Evolutionary conservation across 2,329 filamentous ascomycete genomes (phyloP), one percentile per base, ranked within the genome.

Genomic region (Aspergillus novoparasiticus): DNA sequence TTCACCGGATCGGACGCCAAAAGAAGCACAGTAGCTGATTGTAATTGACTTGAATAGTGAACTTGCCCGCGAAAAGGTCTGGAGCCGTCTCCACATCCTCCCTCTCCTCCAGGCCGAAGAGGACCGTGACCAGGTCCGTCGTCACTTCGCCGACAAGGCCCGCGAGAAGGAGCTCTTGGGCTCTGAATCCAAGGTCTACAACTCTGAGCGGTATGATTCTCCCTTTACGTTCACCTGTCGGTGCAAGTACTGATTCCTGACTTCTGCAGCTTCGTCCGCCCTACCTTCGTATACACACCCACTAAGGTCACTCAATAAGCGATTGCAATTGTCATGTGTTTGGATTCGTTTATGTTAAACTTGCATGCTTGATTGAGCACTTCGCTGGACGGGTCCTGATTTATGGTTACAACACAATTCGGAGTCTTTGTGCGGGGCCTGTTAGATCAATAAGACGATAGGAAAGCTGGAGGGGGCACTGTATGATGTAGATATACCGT

Each of bases 51-150:
- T 21, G 11, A 30, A 30, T 73, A 97, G 94, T 76, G 95, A 99
- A 81, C 89, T 97, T 70, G 92, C 89, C 67, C 92, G 95, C 73
- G 95, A 99, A 78, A 99, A 98, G 85, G 95, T 97, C 88, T 99
- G 95, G 95, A 88, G 92, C 66, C 90, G 95, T 76, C 96, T 99
- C 81, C 89, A 98, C 82, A 86, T 99, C 68, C 95, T 94, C 75
- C 95, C 95, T 63, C 83, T 97, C 67, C 88, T 99, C 68, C 94
- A 98, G 79, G 95, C 95, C 61, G 95, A 99, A 78, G 93, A 97
- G 80, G 95, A 99, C 83, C 90, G 95, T 65, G 95, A 99, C 81
- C 90, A 94, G 78, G 94, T 97, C 67, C 87, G 95, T 70, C 86
- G 94, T 75, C 87, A 94, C 80, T 86, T 90, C 69, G 95, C 95